These are phyloP conservation scores for Zymoseptoria tritici DNA, from an alignment of 2,329 filamentous ascomycete genomes.

Conservation along the genomic window DNA sequence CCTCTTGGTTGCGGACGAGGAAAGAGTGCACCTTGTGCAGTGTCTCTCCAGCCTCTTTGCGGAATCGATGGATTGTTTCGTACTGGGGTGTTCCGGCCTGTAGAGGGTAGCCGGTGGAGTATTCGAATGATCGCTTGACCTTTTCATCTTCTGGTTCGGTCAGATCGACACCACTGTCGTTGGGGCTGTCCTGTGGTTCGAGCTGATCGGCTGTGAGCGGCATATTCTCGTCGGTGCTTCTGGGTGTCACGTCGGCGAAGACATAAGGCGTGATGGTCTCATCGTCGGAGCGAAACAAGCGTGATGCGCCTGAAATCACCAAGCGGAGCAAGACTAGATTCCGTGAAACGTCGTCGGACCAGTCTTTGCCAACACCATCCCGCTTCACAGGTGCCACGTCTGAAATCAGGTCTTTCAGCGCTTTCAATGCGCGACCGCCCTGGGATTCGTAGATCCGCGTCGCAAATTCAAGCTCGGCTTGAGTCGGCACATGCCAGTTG, in stretches of 20 bases:
- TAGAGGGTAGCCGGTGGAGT: conserved; percentile 80
- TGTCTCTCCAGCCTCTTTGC: conserved; percentile 70
- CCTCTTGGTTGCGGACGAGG: conserved; percentile 75
- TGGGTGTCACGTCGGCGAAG: conserved; percentile 49
- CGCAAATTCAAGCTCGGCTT: conserved; percentile 78
- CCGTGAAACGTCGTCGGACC: conserved; percentile 92
- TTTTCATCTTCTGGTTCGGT: conserved; percentile 72
- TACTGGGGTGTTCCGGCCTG: conserved; percentile 59
- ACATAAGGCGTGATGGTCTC: conserved; percentile 30
- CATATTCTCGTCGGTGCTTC: conserved; percentile 26
- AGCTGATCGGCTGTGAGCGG: conserved; percentile 19
- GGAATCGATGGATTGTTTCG: conserved; percentile 67
- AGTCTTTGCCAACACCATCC: conserved; percentile 94
- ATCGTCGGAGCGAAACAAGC: conserved; percentile 69
- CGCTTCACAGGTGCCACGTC: conserved; percentile 75
- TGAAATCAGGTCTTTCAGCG: conserved; percentile 71
- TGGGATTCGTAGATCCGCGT: conserved; percentile 83
- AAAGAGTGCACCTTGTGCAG: conserved; percentile 81
- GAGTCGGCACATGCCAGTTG: conserved; percentile 80
- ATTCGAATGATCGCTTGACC: conserved; percentile 77
- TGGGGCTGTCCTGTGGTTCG: conserved; percentile 36
- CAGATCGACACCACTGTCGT: conserved; percentile 44
- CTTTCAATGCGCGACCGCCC: conserved; percentile 64
- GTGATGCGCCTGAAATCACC: conserved; percentile 83
- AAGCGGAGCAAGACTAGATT: conserved; percentile 81